Conservation (phyloP, 2,329 filamentous ascomycete species). For the Xylaria sp. region DNA sequence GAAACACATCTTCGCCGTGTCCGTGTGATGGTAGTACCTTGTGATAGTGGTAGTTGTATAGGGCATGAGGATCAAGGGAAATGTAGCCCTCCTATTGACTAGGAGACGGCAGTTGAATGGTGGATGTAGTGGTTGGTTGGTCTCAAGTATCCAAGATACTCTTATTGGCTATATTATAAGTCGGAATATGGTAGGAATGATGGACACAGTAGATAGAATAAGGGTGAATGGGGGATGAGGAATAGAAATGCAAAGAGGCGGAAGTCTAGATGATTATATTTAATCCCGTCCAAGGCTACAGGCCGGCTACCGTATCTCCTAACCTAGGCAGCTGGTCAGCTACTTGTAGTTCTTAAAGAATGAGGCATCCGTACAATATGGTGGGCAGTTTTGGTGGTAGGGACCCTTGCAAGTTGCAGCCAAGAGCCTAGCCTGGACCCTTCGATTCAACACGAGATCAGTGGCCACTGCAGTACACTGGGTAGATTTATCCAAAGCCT, state of each 20-base stretch:
- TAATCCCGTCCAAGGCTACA: not conserved
- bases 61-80: conserved; percentile 16
- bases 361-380: too few relatives aligned
- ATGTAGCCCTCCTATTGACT: not conserved
- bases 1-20: conserved; percentile 56
- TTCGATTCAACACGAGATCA: conserved; percentile 13
- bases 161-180: not conserved
- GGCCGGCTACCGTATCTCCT: not conserved
- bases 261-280: not conserved
- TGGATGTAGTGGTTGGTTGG: not conserved
- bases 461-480: not conserved
- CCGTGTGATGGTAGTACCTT: conserved; percentile 20
- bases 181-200: not conserved
- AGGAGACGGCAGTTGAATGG: not conserved
- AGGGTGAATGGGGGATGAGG: not conserved
- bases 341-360: too few relatives aligned
- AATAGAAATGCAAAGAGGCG: not conserved
- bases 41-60: conserved; percentile 26
- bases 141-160: not conserved
- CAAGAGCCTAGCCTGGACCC: conserved; percentile 8
- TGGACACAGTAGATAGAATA: not conserved
- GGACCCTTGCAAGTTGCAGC: not conserved
- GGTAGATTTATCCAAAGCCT: not conserved
- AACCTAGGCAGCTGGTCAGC: not conserved
- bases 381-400: too few relatives aligned